Evolutionary conservation across 1,284 basidiomycete species (phyloP).

Genomic region (Quambalaria eucalypti): DNA sequence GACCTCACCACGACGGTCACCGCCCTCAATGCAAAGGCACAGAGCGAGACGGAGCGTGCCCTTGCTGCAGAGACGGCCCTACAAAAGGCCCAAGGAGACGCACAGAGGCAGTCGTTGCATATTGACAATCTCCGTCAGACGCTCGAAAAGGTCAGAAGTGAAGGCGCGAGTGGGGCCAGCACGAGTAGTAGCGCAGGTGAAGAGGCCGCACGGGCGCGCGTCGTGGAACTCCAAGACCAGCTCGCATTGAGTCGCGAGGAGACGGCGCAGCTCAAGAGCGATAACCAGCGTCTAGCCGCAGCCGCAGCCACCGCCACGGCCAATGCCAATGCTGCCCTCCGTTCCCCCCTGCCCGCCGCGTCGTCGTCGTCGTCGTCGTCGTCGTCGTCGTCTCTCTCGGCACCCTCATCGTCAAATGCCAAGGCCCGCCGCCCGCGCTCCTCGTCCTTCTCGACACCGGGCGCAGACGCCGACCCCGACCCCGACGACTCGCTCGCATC

Average conservation of each 20-base stretch:
- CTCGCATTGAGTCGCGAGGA: too few relatives aligned
- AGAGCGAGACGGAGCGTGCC: neutral
- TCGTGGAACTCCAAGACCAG: too few relatives aligned
- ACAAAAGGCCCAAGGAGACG: neutral
- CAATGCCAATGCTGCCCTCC: too few relatives aligned
- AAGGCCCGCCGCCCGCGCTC: neutral
- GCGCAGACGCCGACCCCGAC: neutral
- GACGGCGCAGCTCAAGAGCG: constrained; percentile 2
- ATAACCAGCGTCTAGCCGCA: constrained; percentile 2
- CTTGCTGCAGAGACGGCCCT: neutral
- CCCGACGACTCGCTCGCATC: too few relatives aligned
- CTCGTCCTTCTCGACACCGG: neutral
- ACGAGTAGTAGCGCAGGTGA: neutral
- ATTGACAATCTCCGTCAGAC: constrained; percentile 5
- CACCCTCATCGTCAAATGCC: neutral
- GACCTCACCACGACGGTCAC: neutral
- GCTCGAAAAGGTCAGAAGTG: neutral
- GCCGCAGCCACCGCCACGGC: too few relatives aligned
- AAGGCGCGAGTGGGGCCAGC: neutral
- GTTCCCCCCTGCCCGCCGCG: neutral
- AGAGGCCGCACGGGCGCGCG: neutral
- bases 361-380: neutral
- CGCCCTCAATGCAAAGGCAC: neutral
- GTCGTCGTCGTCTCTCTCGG: neutral
- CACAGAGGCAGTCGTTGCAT: neutral